Evolutionary conservation across 306 rosid species (phyloP), one percentile per base, ranked within the genome.

Genomic region (Inga oerstediana): DNA sequence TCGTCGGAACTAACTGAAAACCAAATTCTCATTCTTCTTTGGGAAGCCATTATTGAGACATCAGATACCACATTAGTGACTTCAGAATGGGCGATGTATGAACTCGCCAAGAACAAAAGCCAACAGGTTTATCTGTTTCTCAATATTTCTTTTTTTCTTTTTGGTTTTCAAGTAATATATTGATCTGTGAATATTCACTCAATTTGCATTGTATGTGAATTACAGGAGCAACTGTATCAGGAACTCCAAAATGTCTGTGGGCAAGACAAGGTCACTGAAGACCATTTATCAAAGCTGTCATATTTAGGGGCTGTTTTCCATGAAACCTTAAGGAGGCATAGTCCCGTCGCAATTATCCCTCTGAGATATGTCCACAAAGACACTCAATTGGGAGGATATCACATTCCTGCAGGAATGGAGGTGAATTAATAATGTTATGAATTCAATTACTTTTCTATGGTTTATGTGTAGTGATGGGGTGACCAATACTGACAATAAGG

Each of bases 11-110:
- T 93, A 1, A 85, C 82, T 1, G 89, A 89, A 80, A 90, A 92
- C 27, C 93, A 96, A 83, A 76, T 93, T 62, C 2, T 54, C 41
- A 93, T 90, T 92, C 79, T 96, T 83, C 66, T 93, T 0, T 96
- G 98, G 99, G 99, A 96, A 88, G 75, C 89, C 12, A 90, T 96
- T 77, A 80, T 96, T 32, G 99, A 96, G 86, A 86, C 94, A 54
- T 85, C 98, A 1, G 99, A 96, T 85, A 96, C 99, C 66, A 92
- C 96, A 48, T 74, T 92, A 72, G 94, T 92, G 30, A 89, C 93
- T 14, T 54, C 97, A 41, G 99, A 96, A 85, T 96, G 99, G 98
- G 98, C 99, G 34, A 81, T 96, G 85, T 96, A 86, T 88, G 98
- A 96, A 84, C 91, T 96, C 54, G 85, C 98, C 9, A 94, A 91